These are phyloP conservation scores for Globisporangium okanoganense DNA, from an alignment of 352 stramenopile genomes.

Conservation along the genomic window DNA sequence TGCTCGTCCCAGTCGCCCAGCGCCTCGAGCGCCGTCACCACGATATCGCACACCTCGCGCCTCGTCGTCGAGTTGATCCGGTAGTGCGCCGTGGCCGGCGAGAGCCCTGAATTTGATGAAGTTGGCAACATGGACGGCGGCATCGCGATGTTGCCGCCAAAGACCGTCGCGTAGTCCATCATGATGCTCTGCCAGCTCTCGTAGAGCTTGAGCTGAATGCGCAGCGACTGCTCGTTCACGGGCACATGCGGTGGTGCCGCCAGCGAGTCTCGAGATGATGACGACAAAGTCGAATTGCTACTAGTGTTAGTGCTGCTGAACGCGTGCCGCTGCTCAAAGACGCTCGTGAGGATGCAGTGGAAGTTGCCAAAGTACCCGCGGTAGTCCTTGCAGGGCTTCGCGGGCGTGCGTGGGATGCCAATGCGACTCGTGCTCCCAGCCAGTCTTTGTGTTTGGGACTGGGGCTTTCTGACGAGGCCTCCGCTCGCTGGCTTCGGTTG, in stretches of 20 bases:
- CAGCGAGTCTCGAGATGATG: conserved; percentile 16
- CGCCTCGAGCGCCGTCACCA: conserved; percentile 58
- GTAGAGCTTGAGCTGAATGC: conserved; percentile 76
- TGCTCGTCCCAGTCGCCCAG: conserved; percentile 71
- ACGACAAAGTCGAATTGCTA: background rate
- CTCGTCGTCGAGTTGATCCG: conserved; percentile 76
- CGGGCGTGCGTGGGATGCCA: conserved; percentile 8
- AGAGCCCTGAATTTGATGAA: conserved; percentile 27
- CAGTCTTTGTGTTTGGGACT: background rate
- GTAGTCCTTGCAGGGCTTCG: conserved; percentile 45
- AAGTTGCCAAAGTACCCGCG: conserved; percentile 62
- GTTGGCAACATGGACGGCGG: conserved; percentile 30
- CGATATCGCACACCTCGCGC: conserved; percentile 81
- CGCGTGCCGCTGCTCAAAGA: conserved; percentile 49
- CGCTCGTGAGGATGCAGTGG: conserved; percentile 69
- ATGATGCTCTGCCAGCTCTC: conserved; percentile 83
- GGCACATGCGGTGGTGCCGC: background rate
- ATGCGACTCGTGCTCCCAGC: background rate
- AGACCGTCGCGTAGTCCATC: conserved; percentile 83
- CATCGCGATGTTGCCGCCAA: conserved; percentile 39
- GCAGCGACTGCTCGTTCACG: conserved; percentile 44
- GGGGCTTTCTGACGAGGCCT: background rate
- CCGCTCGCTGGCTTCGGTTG: background rate
- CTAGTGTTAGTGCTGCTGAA: conserved; percentile 3
- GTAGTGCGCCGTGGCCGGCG: conserved; percentile 60